Evolutionary conservation across 352 stramenopile species (phyloP).

Genomic region (Pythium biforme): DNA sequence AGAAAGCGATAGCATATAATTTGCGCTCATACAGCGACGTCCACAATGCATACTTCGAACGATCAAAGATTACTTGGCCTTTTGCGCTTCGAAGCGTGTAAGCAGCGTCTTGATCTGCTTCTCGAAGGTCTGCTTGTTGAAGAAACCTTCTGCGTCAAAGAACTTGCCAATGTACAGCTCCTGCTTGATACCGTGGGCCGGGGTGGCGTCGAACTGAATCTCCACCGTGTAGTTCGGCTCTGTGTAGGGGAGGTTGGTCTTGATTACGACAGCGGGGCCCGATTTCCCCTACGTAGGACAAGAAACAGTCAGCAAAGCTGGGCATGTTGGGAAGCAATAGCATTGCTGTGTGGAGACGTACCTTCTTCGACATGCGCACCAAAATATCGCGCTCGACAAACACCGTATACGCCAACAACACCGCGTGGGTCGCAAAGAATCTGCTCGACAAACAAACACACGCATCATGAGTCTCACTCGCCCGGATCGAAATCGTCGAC

Average conservation of each 20-base stretch:
- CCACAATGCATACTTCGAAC: slow-evolving; percentile 16
- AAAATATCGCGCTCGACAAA: slow-evolving; percentile 83
- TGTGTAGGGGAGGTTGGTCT: slow-evolving; percentile 66
- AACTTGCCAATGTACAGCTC: slow-evolving; percentile 83
- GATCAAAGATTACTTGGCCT: slow-evolving; percentile 62
- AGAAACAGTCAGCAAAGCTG: too few species aligned
- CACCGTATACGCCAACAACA: slow-evolving; percentile 67
- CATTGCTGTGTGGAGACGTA: background rate
- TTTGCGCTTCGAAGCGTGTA: slow-evolving; percentile 65
- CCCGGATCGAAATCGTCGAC: too few species aligned
- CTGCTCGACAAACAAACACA: slow-evolving; percentile 31
- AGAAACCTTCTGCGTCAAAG: slow-evolving; percentile 86
- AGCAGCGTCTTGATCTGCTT: slow-evolving; percentile 65
- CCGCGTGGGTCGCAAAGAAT: slow-evolving; percentile 79
- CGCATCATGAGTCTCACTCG: background rate
- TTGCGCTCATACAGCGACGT: slow-evolving; percentile 12
- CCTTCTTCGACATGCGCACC: slow-evolving; percentile 62
- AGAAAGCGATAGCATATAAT: slow-evolving; percentile 69
- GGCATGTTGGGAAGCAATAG: background rate
- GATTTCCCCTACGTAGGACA: slow-evolving; percentile 29
- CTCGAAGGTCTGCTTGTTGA: slow-evolving; percentile 72
- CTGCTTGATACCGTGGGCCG: slow-evolving; percentile 34
- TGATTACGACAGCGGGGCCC: slow-evolving; percentile 49
- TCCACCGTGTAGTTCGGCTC: slow-evolving; percentile 77
- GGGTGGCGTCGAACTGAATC: slow-evolving; percentile 25